Conservation (phyloP, 495 filamentous ascomycete genomes). For the Penicillium macrosclerotiorum region DNA sequence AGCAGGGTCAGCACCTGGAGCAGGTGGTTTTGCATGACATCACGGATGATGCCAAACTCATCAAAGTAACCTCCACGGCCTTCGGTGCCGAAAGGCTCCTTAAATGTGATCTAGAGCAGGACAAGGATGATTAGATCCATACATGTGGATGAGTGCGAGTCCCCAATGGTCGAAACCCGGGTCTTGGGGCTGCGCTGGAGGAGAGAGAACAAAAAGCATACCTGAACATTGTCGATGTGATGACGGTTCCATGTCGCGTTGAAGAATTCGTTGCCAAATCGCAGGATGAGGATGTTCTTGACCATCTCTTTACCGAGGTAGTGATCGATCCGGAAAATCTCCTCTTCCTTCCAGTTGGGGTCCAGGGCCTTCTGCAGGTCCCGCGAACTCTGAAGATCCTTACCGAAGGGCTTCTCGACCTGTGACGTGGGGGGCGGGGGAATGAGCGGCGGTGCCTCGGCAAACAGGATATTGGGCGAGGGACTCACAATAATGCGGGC, state of each 20-base stretch:
- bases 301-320: slow-evolving; percentile 99
- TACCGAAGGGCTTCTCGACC: slow-evolving; percentile 99
- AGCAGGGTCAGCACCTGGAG: slow-evolving; percentile 94
- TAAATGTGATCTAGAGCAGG: slow-evolving; percentile 85
- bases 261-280: slow-evolving; percentile 99
- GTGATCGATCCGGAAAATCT: slow-evolving; percentile 99
- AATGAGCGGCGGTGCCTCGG: slow-evolving; percentile 7
- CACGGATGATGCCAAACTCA: slow-evolving; percentile 98
- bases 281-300: slow-evolving; percentile 97
- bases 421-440: slow-evolving; percentile 30
- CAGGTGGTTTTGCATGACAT: slow-evolving; percentile 97
- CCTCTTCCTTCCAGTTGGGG: slow-evolving; percentile 98
- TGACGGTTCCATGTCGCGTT: slow-evolving; percentile 98
- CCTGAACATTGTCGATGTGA: slow-evolving; percentile 95
- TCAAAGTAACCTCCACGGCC: slow-evolving; percentile 99
- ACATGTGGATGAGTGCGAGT: no score
- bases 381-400: slow-evolving; percentile 90
- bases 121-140: no score
- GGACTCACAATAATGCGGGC: slow-evolving; percentile 82
- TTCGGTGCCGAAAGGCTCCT: slow-evolving; percentile 99
- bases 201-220: no score
- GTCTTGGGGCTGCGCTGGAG: no score
- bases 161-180: no score
- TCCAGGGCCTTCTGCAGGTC: slow-evolving; percentile 93
- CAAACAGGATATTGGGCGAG: neutral